Evolutionary conservation across 2,329 filamentous ascomycete species (phyloP), one percentile per base, ranked within the genome.

Genomic region (Colletotrichum liaoningense): DNA sequence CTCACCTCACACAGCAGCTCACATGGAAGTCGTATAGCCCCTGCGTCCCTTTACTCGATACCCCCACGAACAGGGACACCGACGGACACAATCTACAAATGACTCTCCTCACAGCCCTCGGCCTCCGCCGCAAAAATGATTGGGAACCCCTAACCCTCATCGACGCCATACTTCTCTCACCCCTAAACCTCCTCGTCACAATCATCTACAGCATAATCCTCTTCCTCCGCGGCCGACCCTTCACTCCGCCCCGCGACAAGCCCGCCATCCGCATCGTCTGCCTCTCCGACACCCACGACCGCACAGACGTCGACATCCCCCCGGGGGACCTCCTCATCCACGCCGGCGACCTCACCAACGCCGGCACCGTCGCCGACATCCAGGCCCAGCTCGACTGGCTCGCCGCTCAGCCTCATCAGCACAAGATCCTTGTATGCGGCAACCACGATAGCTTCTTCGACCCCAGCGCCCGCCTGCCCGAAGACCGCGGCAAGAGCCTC

Each of bases 361-460:
- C 86, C 26, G 96, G 96, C 52, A 93, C 91, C 9, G 88, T 90
- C 0, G 85, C 86, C 14, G 93, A 95, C 74, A 92, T 98, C 69
- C 95, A 98, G 84, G 86, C 84, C n/a, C 93, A 97, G 78, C 86
- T 98, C 56, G 90, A 97, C 84, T 98, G 95, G 95, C 86, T 98
- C 14, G 88, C 87, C 59, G 85, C 86, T 4, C 88, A 95, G 8
- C 93, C 94, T 0, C 95, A 98, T 79, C 84, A 84, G 46, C 89
- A 97, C 81, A 97, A 98, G 82, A 87, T 98, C 28, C 89, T 95
- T 46, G 91, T 98, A 38, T 91, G 91, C 38, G 96, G 96, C 1
- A 98, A 98, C 80, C 96, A 98, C 81, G 96, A 98, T 80, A 92
- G 91, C 78, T 97, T 91, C 85, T 93, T 97, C 74, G 96, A 97